Conservation (phyloP, 495 filamentous ascomycete genomes). For the Daldinia vernicosa region DNA sequence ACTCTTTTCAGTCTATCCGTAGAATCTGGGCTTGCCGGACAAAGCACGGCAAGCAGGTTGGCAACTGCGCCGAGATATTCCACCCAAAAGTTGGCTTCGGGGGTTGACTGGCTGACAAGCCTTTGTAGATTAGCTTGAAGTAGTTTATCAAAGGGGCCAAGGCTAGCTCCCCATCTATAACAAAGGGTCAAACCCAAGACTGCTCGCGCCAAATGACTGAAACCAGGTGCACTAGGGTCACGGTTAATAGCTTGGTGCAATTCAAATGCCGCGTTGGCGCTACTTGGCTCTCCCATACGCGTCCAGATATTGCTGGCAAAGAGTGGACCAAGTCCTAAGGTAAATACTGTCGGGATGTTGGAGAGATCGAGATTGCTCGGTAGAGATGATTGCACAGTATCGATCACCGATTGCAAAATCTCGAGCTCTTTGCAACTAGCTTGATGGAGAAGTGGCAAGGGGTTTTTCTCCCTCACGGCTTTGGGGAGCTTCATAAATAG, state of each 20-base stretch:
- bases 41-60: slow-evolving; percentile 45
- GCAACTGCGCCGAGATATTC: slow-evolving; percentile 56
- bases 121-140: slow-evolving; percentile 51
- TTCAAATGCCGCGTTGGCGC: slow-evolving; percentile 70
- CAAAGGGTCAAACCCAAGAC: slow-evolving; percentile 77
- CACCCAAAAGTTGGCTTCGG: slow-evolving; percentile 54
- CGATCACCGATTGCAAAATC: slow-evolving; percentile 58
- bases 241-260: slow-evolving; percentile 77
- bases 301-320: slow-evolving; percentile 58
- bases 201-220: slow-evolving; percentile 75
- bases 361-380: slow-evolving; percentile 61
- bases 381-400: slow-evolving; percentile 62
- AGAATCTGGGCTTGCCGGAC: slow-evolving; percentile 47
- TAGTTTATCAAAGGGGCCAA: slow-evolving; percentile 60
- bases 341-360: slow-evolving; percentile 55
- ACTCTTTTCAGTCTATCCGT: slow-evolving; percentile 29
- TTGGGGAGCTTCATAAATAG: slow-evolving; percentile 72
- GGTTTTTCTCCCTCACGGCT: slow-evolving; percentile 67
- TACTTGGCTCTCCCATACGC: slow-evolving; percentile 53
- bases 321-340: slow-evolving; percentile 51
- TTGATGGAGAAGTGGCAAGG: slow-evolving; percentile 64
- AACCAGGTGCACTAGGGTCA: slow-evolving; percentile 72
- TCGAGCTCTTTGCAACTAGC: slow-evolving; percentile 49
- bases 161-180: slow-evolving; percentile 75
- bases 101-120: slow-evolving; percentile 44